Evolutionary conservation across 2,329 filamentous ascomycete species (phyloP), one percentile per base, ranked within the genome.

Genomic region (Colletotrichum sublineola): DNA sequence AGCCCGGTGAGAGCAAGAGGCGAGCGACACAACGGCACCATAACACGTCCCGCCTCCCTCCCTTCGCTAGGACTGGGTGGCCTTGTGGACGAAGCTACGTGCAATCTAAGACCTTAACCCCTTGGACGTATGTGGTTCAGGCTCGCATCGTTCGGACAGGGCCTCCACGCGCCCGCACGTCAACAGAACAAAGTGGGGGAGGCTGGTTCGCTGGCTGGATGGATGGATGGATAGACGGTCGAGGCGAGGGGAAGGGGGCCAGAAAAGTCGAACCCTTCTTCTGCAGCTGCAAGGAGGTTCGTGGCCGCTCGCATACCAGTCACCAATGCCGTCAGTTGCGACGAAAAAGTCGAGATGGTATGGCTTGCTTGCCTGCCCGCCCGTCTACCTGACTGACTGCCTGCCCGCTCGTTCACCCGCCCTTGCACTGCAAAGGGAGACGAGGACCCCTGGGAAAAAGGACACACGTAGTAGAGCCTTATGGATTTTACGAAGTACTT

Each of bases 161-260:
- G 69, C 46, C 58, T 63, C 69, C 65, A 68, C 69, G 66, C 69
- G 63, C 58, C 52, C 55, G 66, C 66, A 69, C 69, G 66, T 69
- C 66, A 72, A 60, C 61, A 48, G 60, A 46, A 56, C 33, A 12
- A 12, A n/a, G 69, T 46, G 53, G 38, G 53, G n/a, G 48, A 31
- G 9, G 33, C 20, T 11, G 46, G n/a, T 24, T 20, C 8, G 2
- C 8, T 20, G 9, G 33, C 20, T 11, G 46, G n/a, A 48, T 20
- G 20, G 2, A n/a, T 20, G 20, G 42, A 44, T 24, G 24, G 24
- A 24, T 24, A 24, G 55, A 65, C 15, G 61, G 44, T 48, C 48
- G 36, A 58, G 31, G 18, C 6, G 18, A 40, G 8, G 40, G 46
- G 33, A 20, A 58, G 29, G 40, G 53, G 53, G 55, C 20, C 29